These are phyloP conservation scores for Podaxis sp. DNA, from an alignment of 768 basidiomycete species.

Conservation along the genomic window DNA sequence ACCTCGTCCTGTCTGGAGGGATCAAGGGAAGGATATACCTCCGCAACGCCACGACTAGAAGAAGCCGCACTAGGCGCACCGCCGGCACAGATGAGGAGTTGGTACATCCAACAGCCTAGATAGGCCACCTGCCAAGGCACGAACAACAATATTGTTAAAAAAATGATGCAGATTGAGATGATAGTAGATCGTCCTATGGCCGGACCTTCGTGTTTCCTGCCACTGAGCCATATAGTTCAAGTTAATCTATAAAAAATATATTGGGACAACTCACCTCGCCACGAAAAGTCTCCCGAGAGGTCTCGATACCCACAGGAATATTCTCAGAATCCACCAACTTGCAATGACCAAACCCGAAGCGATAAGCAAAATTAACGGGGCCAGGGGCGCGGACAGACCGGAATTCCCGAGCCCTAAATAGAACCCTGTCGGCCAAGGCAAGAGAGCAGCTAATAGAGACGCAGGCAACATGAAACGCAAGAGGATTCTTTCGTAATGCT, in stretches of 20 bases:
- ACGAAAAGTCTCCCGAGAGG: slow-evolving; percentile 29
- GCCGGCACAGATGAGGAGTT: slow-evolving; percentile 63
- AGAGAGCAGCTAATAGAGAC: slow-evolving; percentile 45
- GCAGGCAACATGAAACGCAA: slow-evolving; percentile 43
- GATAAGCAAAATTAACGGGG: slow-evolving; percentile 55
- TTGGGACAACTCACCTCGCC: slow-evolving; percentile 34
- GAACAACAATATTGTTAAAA: slow-evolving; percentile 66
- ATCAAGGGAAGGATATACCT: slow-evolving; percentile 11
- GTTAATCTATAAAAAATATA: not conserved
- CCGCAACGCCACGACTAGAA: slow-evolving; percentile 5
- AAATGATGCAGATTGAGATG: slow-evolving; percentile 59
- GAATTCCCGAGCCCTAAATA: slow-evolving; percentile 64
- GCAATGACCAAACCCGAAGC: slow-evolving; percentile 65
- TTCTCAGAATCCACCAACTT: slow-evolving; percentile 53
- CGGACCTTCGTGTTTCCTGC: slow-evolving; percentile 20
- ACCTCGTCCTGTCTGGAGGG: slow-evolving; percentile 12
- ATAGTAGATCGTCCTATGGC: slow-evolving; percentile 48
- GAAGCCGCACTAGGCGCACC: slow-evolving; percentile 22
- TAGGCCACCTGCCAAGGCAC: slow-evolving; percentile 95
- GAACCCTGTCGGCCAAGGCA: slow-evolving; percentile 56
- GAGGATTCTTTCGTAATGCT: slow-evolving; percentile 36
- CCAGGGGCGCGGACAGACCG: slow-evolving; percentile 46
- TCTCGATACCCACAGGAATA: slow-evolving; percentile 48
- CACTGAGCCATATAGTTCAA: slow-evolving; percentile 18
- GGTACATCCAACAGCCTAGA: slow-evolving; percentile 80